phyloP scores from a whole-genome alignment of 495 filamentous ascomycete species.

The Penicillium psychrofluorescens region DNA sequence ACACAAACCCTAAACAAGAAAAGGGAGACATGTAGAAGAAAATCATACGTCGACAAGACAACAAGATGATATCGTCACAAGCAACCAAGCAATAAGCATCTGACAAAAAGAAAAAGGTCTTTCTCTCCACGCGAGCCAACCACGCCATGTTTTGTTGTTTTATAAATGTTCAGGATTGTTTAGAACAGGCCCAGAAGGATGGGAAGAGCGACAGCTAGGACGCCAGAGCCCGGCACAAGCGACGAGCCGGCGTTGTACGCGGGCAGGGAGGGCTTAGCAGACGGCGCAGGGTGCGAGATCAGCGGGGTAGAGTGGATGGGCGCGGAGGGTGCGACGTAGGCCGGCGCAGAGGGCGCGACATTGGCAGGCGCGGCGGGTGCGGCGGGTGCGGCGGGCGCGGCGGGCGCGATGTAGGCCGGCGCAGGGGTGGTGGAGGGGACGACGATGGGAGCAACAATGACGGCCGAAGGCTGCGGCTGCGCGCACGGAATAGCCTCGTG shows the following conservation, averaged over 20 bases:
- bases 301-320: constrained; percentile 14
- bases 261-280: constrained; percentile 9
- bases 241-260: constrained; percentile 16
- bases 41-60: background rate
- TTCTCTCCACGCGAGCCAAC: background rate
- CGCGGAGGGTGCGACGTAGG: constrained; percentile 1
- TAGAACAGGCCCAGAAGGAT: constrained; percentile 16
- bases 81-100: constrained; percentile 1
- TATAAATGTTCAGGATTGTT: background rate
- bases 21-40: background rate
- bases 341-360: constrained; percentile 11
- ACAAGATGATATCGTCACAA: background rate
- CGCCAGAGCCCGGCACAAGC: constrained; percentile 11
- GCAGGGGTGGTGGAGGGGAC: constrained; percentile 14
- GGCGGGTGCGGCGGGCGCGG: constrained; percentile 2
- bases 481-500: constrained; percentile 15
- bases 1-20: background rate
- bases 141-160: too few species aligned
- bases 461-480: constrained; percentile 13
- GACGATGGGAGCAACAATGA: constrained; percentile 7
- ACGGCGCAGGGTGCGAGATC: constrained; percentile 12
- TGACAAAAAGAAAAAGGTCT: background rate
- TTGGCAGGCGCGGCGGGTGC: constrained; percentile 2
- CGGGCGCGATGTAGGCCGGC: constrained; percentile 1
- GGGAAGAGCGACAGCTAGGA: constrained; percentile 12